Percentiles rank a stretch among this genome's conserved stretches.
Conservation (phyloP, 345 rosid genomes). For the Brassica rapa region DNA sequence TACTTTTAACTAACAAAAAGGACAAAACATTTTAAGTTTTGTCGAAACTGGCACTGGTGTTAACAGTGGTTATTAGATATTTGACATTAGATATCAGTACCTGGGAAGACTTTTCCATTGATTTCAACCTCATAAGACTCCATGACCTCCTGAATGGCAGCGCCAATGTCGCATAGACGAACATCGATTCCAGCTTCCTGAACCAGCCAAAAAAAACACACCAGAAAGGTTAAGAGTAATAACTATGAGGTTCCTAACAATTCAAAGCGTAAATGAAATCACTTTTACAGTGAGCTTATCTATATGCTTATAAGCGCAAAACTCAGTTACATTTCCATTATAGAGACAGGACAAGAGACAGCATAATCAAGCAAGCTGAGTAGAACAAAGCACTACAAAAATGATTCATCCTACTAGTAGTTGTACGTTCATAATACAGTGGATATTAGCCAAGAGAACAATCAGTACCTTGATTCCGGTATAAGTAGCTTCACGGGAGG, state of each 20-base stretch:
- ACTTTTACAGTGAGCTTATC: not conserved
- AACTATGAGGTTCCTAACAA: not conserved
- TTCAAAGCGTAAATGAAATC: not conserved
- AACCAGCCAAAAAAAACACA: slow-evolving; percentile 1
- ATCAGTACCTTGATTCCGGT: slow-evolving; percentile 77
- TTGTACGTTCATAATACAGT: not conserved
- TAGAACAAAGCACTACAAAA: slow-evolving; percentile 7
- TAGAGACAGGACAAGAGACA: not conserved
- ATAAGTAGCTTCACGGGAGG: slow-evolving; percentile 93
- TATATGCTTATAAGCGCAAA: not conserved
- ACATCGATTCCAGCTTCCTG: slow-evolving; percentile 98
- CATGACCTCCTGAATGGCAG: slow-evolving; percentile 99
- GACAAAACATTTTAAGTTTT: not conserved
- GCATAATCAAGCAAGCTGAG: not conserved
- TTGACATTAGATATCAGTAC: slow-evolving; percentile 41
- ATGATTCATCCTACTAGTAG: not conserved
- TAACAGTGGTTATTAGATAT: not conserved
- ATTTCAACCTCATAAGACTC: slow-evolving; percentile 98
- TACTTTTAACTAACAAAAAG: slow-evolving; percentile 75
- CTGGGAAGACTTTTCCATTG: slow-evolving; percentile 90
- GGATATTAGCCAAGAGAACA: not conserved
- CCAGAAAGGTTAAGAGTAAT: not conserved
- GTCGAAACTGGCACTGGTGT: not conserved
- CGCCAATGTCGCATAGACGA: slow-evolving; percentile 92
- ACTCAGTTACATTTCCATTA: not conserved